A percentile compares a stretch with the other conserved stretches of the same genome.
phyloP scores from a whole-genome alignment of 1,139 yeast genomes.

The Saccharomyces pastorianus region DNA sequence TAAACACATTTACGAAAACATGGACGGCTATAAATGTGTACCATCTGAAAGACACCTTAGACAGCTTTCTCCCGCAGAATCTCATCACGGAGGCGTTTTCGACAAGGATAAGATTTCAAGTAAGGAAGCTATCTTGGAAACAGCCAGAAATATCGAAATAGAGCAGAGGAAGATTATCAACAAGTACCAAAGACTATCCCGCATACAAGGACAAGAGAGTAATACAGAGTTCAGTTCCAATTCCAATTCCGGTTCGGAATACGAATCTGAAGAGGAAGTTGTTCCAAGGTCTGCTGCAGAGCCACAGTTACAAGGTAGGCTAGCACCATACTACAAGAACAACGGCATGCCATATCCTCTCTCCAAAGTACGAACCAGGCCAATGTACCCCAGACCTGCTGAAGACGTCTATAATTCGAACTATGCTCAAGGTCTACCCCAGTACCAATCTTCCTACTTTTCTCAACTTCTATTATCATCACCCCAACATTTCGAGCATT shows the following conservation, averaged over 20 bases:
- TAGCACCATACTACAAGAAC: background rate
- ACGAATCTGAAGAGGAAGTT: background rate
- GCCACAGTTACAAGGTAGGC: background rate
- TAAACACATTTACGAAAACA: slow-evolving; percentile 24
- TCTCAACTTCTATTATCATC: background rate
- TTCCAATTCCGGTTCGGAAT: background rate
- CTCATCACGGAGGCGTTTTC: background rate
- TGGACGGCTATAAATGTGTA: slow-evolving; percentile 26
- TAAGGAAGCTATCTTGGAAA: background rate
- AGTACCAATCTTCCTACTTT: background rate
- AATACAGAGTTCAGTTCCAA: background rate
- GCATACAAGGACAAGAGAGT: background rate
- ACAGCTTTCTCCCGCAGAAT: background rate
- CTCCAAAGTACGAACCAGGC: background rate
- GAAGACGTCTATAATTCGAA: background rate
- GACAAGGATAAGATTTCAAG: background rate
- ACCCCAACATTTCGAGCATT: background rate
- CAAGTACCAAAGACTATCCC: background rate
- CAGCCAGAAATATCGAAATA: background rate
- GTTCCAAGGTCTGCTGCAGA: background rate
- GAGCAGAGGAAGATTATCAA: background rate
- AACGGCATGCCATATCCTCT: background rate
- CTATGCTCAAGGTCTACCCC: background rate
- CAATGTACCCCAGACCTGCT: background rate
- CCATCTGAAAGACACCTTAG: slow-evolving; percentile 8